These are phyloP conservation scores for Mortierella sp. DNA, from an alignment of 371 early-diverging fungal species.

Conservation along the genomic window DNA sequence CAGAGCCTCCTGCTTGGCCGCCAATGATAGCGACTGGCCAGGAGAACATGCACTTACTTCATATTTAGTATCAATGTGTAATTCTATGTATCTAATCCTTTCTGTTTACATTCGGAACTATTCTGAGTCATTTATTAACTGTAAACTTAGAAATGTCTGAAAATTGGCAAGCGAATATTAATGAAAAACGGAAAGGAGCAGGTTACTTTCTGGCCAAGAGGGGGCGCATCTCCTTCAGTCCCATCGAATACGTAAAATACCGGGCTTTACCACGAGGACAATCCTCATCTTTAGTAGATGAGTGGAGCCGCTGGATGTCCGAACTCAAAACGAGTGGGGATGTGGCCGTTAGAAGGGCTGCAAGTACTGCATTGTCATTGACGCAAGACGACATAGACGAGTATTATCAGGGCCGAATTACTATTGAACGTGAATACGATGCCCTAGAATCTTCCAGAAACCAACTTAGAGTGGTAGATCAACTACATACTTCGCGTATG, in stretches of 20 bases:
- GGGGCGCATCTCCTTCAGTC: constrained; percentile 33
- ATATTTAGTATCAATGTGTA: too few relatives aligned
- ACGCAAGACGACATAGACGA: constrained; percentile 23
- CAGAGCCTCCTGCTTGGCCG: constrained; percentile 36
- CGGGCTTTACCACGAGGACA: constrained; percentile 15
- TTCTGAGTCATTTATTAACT: constrained; percentile 16
- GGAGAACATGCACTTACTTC: constrained; percentile 19
- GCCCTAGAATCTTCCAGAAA: constrained; percentile 34
- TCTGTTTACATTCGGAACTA: constrained; percentile 4
- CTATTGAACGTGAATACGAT: constrained; percentile 23
- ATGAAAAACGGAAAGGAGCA: constrained; percentile 27
- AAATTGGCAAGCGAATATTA: constrained; percentile 18
- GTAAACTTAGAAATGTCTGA: constrained; percentile 5
- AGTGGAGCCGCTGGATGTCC: constrained; percentile 19
- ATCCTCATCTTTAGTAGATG: constrained; percentile 22
- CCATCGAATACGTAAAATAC: constrained; percentile 21
- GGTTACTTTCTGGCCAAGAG: constrained; percentile 23
- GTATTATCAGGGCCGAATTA: constrained; percentile 26
- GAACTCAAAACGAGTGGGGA: constrained; percentile 20
- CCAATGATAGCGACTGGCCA: constrained; percentile 39
- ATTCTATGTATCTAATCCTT: constrained; percentile 18
- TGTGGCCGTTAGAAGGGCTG: constrained; percentile 27
- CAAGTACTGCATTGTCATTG: constrained; percentile 14
- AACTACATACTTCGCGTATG: constrained; percentile 21
- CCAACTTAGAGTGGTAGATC: constrained; percentile 24